Evolutionary conservation across 2,329 filamentous ascomycete species (phyloP), one percentile per base, ranked within the genome.

Genomic region (Trichophyton schoenleinii): DNA sequence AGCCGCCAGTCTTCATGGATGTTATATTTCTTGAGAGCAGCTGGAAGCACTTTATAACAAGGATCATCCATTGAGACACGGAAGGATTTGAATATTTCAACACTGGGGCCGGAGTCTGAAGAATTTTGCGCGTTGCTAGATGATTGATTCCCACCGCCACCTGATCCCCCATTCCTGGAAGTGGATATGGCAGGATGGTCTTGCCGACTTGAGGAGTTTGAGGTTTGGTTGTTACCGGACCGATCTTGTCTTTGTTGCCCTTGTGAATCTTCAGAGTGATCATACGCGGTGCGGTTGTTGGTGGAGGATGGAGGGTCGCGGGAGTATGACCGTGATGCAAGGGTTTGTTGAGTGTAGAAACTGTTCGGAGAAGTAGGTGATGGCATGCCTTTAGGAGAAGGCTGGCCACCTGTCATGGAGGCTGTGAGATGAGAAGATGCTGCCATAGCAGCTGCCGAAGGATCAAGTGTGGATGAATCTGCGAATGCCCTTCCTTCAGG

Each of bases 11-110:
- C 92, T 22, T 91, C 92, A 67, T 95, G 92, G 78, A 99, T 99
- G 71, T 97, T 94, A 77, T 99, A 99, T 73, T 96, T 96, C 72
- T 95, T 95, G 18, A 99, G 82, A 1, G 94, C 94, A 15, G 95
- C 94, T 1, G 94, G 94, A 1, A 99, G 81, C 31, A 99, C 94
- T 73, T 96, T 96, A 78, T 96, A 88, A 77, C 94, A 99, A 2
- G 94, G 94, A 70, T 99, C 94, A 67, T 99, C 94, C 83, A 97
- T 95, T 71, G 89, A 94, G 64, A 99, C 94, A 44, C 92, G 87
- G 82, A 99, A 99, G 0, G 89, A 95, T 74, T 99, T 99, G 84
- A 97, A 97, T 63, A 99, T 96, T 74, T 99, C 94, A 63, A 96
- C 91, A 46, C 74, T 77, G 15, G 74, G 74, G 6, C 74, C 73